phyloP scores from a whole-genome alignment of 805 yeast species.

The Zygosaccharomyces kombuchaensis region DNA sequence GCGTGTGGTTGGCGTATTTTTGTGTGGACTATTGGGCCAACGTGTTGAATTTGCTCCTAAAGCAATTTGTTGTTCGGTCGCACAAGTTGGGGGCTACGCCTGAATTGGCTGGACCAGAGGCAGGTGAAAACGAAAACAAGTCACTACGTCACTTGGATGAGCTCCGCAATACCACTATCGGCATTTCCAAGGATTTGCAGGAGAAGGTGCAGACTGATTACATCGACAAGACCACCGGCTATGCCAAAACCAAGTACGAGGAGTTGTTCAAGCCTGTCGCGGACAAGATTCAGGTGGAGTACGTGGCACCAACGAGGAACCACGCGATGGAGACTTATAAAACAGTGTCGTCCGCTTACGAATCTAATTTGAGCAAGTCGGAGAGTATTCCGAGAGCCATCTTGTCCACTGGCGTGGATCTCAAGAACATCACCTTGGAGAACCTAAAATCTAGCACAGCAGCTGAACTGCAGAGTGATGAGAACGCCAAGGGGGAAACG shows the following conservation, averaged over 20 bases:
- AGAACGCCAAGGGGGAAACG: constrained; percentile 3
- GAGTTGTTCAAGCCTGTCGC: constrained; percentile 24
- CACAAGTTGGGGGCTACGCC: constrained; percentile 16
- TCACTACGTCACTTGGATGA: constrained; percentile 29
- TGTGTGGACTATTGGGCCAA: constrained; percentile 32
- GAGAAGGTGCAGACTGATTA: constrained; percentile 22
- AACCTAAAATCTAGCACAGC: constrained; percentile 22
- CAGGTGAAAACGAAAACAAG: constrained; percentile 3
- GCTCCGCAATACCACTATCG: constrained; percentile 28
- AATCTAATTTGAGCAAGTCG: constrained; percentile 25
- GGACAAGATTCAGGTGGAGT: constrained; percentile 19
- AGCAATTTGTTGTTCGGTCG: constrained; percentile 30
- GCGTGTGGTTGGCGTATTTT: constrained; percentile 31
- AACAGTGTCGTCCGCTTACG: constrained; percentile 29
- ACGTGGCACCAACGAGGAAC: constrained; percentile 20
- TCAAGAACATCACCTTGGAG: constrained; percentile 29
- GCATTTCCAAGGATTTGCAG: constrained; percentile 26
- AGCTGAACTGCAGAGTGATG: constrained; percentile 10
- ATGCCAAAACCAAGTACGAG: constrained; percentile 24
- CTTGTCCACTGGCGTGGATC: constrained; percentile 31
- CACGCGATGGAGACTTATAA: constrained; percentile 26
- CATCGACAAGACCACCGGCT: constrained; percentile 23
- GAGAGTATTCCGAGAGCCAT: constrained; percentile 34
- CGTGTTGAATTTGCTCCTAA: constrained; percentile 27
- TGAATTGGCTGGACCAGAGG: constrained; percentile 1